Evolutionary conservation across 2,329 filamentous ascomycete genomes (phyloP), one percentile per base, ranked within the genome.

Genomic region (Cordyceps javanica): DNA sequence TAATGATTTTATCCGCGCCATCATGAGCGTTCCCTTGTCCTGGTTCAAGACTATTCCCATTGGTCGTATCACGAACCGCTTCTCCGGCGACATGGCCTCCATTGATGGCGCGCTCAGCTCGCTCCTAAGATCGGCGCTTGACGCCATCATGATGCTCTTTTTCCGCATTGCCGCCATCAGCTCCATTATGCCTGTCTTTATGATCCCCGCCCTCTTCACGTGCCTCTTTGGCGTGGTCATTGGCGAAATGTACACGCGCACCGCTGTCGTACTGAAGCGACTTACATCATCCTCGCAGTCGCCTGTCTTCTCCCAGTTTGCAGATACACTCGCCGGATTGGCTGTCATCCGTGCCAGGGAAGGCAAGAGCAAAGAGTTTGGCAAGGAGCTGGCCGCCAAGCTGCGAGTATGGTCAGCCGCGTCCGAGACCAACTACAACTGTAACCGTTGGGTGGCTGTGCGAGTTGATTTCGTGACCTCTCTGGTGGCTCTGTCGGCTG

Each of bases 391-490:
- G n/a, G 80, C 80, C 1, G 70, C 77, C 28, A 78, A 78, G 62
- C 60, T 83, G 32, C 72, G 77, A 1, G 65, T 74, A 0, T 79
- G 75, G 67, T 73, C 76, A 11, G 73, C 74, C 6, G 71, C 78
- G 0, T 69, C 73, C 0, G 79, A 82, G 63, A 70, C 80, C 1
- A 77, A 75, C 48, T 82, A 75, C 60, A 82, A 82, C 65, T 77
- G 77, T 60, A 84, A 84, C 63, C 76, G 81, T 8, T 84, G 81
- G 81, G 77, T 84, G 3, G 73, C 76, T 1, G 73, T 83, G 39
- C 76, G 81, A 5, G 72, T 81, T 5, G 81, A 83, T 60, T 73
- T 82, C 62, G 75, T 80, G 54, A 81, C 80, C 2, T 78, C 80
- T 0, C 66, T 81, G 1, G 78, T 82, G 11, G 75, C 77, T 13